Base-by-base conservation (phyloP, 1,284 basidiomycete species). In the Apiotrichum veenhuisii region DNA sequence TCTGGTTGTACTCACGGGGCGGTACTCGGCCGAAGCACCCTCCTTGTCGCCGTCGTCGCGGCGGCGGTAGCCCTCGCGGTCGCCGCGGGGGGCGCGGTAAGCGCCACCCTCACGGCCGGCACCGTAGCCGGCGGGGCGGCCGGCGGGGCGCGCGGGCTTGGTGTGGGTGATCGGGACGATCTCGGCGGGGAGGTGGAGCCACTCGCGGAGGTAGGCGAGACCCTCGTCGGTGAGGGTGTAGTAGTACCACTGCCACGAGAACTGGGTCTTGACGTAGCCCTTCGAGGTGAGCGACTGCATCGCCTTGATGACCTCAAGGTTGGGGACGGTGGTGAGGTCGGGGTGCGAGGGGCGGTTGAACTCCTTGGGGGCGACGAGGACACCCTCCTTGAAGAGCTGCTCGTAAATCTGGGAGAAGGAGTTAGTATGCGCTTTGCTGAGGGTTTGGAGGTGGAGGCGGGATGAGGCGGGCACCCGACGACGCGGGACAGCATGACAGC, bases 361-460 rank as follows among this genome's bases (percentile, higher is more conserved):
- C 81, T 99, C 93, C 84, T 98, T 98, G 84, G 96, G 94, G 74
- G 95, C 95, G 77, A 98, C 95, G 76, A 98, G 83, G 66, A 98
- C 96, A 74, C 96, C 95, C 88, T 97, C 93, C 82, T 94, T 94
- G 89, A 97, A 97, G 84, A 97, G 91, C 83, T 88, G 88, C 82
- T 97, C 92, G 83, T 94, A 94, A 82, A 95, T 94, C 73, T 75
- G 58, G 9, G 34, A 10, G 57, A n/a, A n/a, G n/a, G n/a, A n/a
- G n/a, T n/a, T n/a, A n/a, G n/a, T n/a, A n/a, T n/a, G n/a, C n/a
- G n/a, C n/a, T n/a, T n/a, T n/a, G n/a, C n/a, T n/a, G n/a, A n/a
- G n/a, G n/a, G n/a, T n/a, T n/a, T n/a, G n/a, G n/a, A n/a, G n/a
- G n/a, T n/a, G n/a, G n/a, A n/a, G n/a, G n/a, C n/a, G n/a, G n/a